These are phyloP conservation scores for Yamadazyma sp. DNA, from an alignment of 805 yeast genomes.

Conservation along the genomic window DNA sequence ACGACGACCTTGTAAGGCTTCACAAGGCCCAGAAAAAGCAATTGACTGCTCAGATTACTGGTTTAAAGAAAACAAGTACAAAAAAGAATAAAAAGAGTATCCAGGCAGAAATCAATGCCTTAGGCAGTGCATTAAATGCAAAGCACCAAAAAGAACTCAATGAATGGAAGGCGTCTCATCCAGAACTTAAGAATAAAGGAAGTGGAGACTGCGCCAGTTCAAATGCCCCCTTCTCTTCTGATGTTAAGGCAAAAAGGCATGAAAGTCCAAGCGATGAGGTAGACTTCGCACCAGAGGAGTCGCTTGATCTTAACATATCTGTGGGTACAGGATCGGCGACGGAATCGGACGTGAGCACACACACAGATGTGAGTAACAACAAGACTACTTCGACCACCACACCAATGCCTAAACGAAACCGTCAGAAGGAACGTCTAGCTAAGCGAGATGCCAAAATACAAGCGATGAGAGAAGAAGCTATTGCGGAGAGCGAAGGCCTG, in stretches of 20 bases:
- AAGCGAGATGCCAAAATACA: conserved; percentile 70
- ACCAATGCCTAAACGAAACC: conserved; percentile 67
- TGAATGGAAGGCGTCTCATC: conserved; percentile 17
- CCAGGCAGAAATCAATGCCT: conserved; percentile 52
- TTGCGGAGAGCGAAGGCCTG: conserved; percentile 58
- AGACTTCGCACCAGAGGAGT: too few relatives aligned
- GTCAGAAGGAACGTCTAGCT: conserved; percentile 83
- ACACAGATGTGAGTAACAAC: too few relatives aligned
- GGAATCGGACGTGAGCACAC: too few relatives aligned
- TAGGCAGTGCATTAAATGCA: conserved; percentile 55
- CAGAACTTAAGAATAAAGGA: conserved; percentile 24
- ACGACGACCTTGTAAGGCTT: conserved; percentile 9
- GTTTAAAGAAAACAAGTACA: conserved; percentile 79
- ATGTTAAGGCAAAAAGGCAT: too few relatives aligned
- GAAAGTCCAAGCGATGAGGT: too few relatives aligned
- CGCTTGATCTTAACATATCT: too few relatives aligned
- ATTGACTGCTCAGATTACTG: conserved; percentile 63
- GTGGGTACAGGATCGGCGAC: too few relatives aligned
- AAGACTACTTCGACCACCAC: conserved; percentile 33
- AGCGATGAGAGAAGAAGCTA: conserved; percentile 64
- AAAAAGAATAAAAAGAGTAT: conserved; percentile 75
- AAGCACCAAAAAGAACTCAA: conserved; percentile 56
- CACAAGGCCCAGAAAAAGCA: conserved; percentile 73
- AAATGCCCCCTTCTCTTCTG: too few relatives aligned
- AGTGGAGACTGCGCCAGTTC: too few relatives aligned